A percentile compares a stretch with the other conserved stretches of the same genome.
phyloP scores from a whole-genome alignment of 345 rosid species.

The Geranium rotundifolium region DNA sequence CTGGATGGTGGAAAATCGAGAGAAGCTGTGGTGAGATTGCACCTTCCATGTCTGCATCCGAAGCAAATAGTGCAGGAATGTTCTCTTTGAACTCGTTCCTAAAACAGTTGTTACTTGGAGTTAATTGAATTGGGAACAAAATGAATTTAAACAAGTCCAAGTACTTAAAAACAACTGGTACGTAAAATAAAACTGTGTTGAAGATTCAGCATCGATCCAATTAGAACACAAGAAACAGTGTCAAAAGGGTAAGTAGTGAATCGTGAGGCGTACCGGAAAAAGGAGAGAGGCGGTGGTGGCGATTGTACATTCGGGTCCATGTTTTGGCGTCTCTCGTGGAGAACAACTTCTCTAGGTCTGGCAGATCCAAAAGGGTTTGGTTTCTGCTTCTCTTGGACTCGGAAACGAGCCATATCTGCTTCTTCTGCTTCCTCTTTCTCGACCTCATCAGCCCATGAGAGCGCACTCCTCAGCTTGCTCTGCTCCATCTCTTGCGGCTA shows the following conservation, averaged over 20 bases:
- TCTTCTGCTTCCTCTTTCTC: conserved; percentile 12
- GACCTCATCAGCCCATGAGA: conserved; percentile 22
- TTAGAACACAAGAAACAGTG: no score
- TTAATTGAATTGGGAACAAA: no score
- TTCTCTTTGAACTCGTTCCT: no score
- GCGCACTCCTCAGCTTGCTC: conserved; percentile 1
- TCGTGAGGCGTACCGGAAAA: neutral
- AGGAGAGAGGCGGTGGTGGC: neutral
- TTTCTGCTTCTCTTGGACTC: conserved; percentile 8
- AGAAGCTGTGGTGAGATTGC: neutral
- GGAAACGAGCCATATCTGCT: neutral
- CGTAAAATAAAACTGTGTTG: no score
- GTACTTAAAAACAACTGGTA: no score
- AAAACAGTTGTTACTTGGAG: no score
- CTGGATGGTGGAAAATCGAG: neutral
- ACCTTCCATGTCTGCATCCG: neutral
- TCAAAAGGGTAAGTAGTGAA: no score
- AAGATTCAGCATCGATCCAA: no score
- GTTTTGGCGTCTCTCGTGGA: conserved; percentile 16
- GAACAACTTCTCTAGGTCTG: conserved; percentile 20
- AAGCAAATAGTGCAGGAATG: no score
- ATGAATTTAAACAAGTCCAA: no score
- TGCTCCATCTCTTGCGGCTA: conserved; percentile 6
- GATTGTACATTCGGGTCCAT: neutral
- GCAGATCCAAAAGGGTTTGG: conserved; percentile 23